These are phyloP conservation scores for rapeseed (Brassica napus) DNA, from an alignment of 345 rosid genomes.

Conservation along the genomic window DNA sequence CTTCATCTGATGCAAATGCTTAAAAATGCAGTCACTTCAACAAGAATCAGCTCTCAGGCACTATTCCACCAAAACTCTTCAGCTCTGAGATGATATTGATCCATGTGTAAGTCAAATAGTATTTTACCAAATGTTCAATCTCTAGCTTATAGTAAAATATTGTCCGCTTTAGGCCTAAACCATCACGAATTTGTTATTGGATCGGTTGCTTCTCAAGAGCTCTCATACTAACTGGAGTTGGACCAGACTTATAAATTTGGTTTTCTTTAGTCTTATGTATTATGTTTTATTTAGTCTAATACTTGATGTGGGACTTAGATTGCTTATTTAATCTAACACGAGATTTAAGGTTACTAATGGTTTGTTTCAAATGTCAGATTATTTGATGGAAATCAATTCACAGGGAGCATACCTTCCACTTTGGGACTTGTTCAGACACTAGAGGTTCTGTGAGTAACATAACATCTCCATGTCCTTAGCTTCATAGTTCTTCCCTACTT, in stretches of 20 bases:
- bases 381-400: slow-evolving; percentile 75
- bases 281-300: too few species aligned
- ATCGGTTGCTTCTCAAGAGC: too few species aligned
- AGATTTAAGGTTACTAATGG: slow-evolving; percentile 1
- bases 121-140: background rate
- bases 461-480: background rate
- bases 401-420: slow-evolving; percentile 67
- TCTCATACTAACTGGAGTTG: background rate
- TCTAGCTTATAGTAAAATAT: too few species aligned
- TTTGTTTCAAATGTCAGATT: slow-evolving; percentile 45
- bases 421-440: slow-evolving; percentile 75
- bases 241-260: background rate
- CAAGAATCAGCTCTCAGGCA: slow-evolving; percentile 87
- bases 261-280: too few species aligned
- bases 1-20: slow-evolving; percentile 18
- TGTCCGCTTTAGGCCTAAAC: too few species aligned
- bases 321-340: background rate
- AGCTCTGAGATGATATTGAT: slow-evolving; percentile 72
- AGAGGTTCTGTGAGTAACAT: slow-evolving; percentile 90
- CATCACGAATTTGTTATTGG: too few species aligned
- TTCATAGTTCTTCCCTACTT: background rate
- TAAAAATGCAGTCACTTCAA: slow-evolving; percentile 73
- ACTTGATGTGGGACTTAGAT: background rate
- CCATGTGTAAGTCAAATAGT: slow-evolving; percentile 69
- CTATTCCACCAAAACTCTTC: slow-evolving; percentile 68